These are phyloP conservation scores for Ceratocystis cubensis DNA, from an alignment of 2,329 filamentous ascomycete species.

Conservation along the genomic window DNA sequence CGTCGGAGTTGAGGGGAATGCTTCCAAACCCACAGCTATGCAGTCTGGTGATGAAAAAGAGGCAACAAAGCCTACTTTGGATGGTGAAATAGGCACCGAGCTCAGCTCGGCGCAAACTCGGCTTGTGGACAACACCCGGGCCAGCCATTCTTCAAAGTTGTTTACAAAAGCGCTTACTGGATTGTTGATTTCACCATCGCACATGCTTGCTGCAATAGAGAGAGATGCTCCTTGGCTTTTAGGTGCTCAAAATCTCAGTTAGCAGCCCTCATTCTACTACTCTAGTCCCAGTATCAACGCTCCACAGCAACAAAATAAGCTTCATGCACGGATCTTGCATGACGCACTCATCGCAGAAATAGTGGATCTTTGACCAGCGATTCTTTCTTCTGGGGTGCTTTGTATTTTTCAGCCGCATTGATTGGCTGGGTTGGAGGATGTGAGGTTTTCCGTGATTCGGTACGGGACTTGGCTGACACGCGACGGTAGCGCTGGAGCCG, in stretches of 20 bases:
- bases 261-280: neutral
- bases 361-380: slow-evolving; percentile 8
- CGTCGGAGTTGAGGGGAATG: neutral
- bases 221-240: slow-evolving; percentile 13
- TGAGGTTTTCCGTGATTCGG: neutral
- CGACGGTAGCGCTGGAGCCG: neutral
- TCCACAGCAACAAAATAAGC: neutral
- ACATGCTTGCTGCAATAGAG: slow-evolving; percentile 15
- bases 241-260: neutral
- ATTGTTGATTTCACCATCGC: neutral
- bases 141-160: neutral
- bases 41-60: neutral
- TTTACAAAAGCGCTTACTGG: slow-evolving; percentile 6
- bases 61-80: neutral
- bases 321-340: neutral
- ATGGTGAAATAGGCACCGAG: neutral
- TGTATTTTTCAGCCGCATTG: slow-evolving; percentile 7
- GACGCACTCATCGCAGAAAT: slow-evolving; percentile 1
- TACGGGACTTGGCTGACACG: neutral
- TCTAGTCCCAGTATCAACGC: neutral
- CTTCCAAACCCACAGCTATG: neutral
- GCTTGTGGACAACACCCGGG: neutral
- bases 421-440: neutral
- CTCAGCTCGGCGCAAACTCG: neutral
- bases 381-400: slow-evolving; percentile 2